Evolutionary conservation across 2,329 filamentous ascomycete genomes (phyloP).

Genomic region (Pseudopithomyces maydicus): DNA sequence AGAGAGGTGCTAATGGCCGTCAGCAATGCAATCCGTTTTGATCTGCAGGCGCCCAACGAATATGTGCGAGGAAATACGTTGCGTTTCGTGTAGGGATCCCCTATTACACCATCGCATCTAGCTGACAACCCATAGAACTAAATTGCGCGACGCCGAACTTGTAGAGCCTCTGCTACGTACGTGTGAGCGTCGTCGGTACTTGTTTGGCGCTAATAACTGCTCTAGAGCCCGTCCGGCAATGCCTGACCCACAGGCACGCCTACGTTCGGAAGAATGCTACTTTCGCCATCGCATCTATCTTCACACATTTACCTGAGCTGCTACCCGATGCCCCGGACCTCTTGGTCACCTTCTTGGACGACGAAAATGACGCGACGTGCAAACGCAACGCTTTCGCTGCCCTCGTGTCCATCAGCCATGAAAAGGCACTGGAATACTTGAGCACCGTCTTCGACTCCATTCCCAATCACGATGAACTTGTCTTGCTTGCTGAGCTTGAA

Average conservation of each 20-base stretch:
- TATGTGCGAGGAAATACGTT: conserved; percentile 98
- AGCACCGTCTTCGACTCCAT: conserved; percentile 91
- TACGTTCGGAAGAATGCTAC: conserved; percentile 99
- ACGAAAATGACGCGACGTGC: conserved; percentile 92
- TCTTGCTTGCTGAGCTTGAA: conserved; percentile 92
- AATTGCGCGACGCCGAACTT: conserved; percentile 91
- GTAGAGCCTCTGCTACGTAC: conserved; percentile 86
- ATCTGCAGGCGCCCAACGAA: conserved; percentile 96
- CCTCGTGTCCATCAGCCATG: conserved; percentile 87
- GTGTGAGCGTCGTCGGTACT: conserved; percentile 4
- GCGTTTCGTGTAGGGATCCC: conserved; percentile 70
- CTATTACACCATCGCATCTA: neutral
- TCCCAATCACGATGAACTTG: conserved; percentile 88
- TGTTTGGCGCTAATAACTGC: conserved; percentile 13
- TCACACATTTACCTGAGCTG: conserved; percentile 83
- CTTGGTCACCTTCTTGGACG: conserved; percentile 84
- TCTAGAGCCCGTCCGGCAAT: conserved; percentile 77
- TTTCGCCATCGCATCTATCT: conserved; percentile 91
- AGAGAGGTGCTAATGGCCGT: conserved; percentile 28
- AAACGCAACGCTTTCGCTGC: conserved; percentile 98
- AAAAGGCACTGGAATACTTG: conserved; percentile 87
- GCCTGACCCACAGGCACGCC: conserved; percentile 93
- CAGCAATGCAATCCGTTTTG: conserved; percentile 97
- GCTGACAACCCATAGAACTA: conserved; percentile 60
- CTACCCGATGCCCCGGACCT: conserved; percentile 96